phyloP scores from a whole-genome alignment of 768 basidiomycete species.

The Russula lepida region DNA sequence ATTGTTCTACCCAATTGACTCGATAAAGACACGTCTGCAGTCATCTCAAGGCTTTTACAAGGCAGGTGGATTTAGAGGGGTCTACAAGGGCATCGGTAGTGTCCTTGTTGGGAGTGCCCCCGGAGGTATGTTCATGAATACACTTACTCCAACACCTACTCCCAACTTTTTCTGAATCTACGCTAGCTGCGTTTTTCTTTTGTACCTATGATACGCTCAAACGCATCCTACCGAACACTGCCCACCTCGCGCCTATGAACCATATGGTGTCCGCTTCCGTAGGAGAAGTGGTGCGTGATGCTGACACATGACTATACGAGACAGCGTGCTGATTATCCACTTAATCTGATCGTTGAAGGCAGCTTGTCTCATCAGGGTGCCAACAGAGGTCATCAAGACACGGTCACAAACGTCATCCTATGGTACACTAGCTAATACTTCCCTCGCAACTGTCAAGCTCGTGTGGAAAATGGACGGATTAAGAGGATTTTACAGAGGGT shows the following conservation, averaged over 20 bases:
- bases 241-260: slow-evolving; percentile 54
- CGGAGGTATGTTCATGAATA: slow-evolving; percentile 51
- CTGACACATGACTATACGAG: neutral
- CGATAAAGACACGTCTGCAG: slow-evolving; percentile 92
- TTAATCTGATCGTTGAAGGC: slow-evolving; percentile 36
- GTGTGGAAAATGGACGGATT: slow-evolving; percentile 56
- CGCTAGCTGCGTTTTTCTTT: slow-evolving; percentile 90
- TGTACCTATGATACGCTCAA: slow-evolving; percentile 90
- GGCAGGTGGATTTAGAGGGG: slow-evolving; percentile 81
- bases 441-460: slow-evolving; percentile 48
- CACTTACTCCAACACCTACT: neutral
- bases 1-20: slow-evolving; percentile 95
- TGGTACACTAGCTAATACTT: slow-evolving; percentile 45
- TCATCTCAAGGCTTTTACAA: slow-evolving; percentile 75
- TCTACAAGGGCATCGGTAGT: slow-evolving; percentile 92
- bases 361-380: slow-evolving; percentile 89
- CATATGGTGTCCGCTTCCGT: slow-evolving; percentile 46
- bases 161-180: neutral
- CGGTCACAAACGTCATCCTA: slow-evolving; percentile 83
- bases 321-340: slow-evolving; percentile 3
- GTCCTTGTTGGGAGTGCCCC: slow-evolving; percentile 93
- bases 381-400: slow-evolving; percentile 94
- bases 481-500: slow-evolving; percentile 82
- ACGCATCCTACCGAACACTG: slow-evolving; percentile 51
- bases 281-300: slow-evolving; percentile 43